phyloP scores from a whole-genome alignment of 2,329 filamentous ascomycete genomes.

The Exophiala xenobiotica region DNA sequence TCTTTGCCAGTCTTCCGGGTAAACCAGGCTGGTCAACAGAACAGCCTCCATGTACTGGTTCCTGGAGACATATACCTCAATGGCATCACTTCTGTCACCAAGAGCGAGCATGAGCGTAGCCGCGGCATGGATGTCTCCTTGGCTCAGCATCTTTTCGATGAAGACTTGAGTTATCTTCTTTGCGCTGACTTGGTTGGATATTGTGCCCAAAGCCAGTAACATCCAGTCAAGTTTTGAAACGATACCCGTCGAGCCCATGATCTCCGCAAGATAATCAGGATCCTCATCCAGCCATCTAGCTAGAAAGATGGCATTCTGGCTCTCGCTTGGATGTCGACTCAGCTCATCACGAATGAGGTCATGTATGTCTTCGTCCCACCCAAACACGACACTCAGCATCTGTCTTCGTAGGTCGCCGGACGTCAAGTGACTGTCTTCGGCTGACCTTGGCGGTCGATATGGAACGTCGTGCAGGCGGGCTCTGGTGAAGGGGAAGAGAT shows the following conservation, averaged over 20 bases:
- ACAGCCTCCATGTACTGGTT: slow-evolving; percentile 91
- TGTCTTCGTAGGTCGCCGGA: slow-evolving; percentile 78
- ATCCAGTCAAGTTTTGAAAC: slow-evolving; percentile 97
- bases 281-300: slow-evolving; percentile 91
- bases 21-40: slow-evolving; percentile 78
- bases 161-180: slow-evolving; percentile 90
- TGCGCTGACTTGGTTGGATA: slow-evolving; percentile 73
- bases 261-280: slow-evolving; percentile 72
- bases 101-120: slow-evolving; percentile 90
- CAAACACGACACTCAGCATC: slow-evolving; percentile 93
- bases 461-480: slow-evolving; percentile 78
- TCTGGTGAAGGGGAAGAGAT: slow-evolving; percentile 84
- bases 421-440: slow-evolving; percentile 61
- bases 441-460: slow-evolving; percentile 66
- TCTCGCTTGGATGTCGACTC: slow-evolving; percentile 68
- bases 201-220: slow-evolving; percentile 85
- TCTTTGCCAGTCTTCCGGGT: slow-evolving; percentile 84
- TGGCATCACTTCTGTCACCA: slow-evolving; percentile 88
- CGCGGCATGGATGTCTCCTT: slow-evolving; percentile 85
- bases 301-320: slow-evolving; percentile 76
- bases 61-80: slow-evolving; percentile 93
- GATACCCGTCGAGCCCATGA: slow-evolving; percentile 70
- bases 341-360: slow-evolving; percentile 80
- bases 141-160: slow-evolving; percentile 84
- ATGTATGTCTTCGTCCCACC: slow-evolving; percentile 84